Base-by-base conservation (phyloP, 2,329 filamentous ascomycete species). In the Ophiostoma sp. region DNA sequence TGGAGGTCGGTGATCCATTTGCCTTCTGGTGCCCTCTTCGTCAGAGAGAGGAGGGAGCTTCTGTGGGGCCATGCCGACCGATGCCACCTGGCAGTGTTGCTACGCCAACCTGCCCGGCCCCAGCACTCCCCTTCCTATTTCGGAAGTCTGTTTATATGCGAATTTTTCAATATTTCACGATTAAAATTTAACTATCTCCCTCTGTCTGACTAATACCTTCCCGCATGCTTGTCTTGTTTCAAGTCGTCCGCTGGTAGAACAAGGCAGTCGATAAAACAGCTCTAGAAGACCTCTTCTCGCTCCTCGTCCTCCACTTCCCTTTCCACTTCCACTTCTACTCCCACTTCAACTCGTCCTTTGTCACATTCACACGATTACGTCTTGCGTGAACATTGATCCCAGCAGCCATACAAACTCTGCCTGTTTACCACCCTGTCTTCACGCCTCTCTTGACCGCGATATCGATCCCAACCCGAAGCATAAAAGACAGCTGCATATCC, bases 21-120 rank as follows among this genome's bases (percentile, higher is more conserved):
- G 27, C 27, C 27, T 27, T 27, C n/a, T 18, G n/a, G 49, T 7
- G n/a, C 2, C 4, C 42, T 45, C 49, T 12, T n/a, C 6, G 14
- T 18, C 7, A 2, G 45, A 47, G 16, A 47, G 12, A n/a, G 45
- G 47, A 58, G 55, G 11, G 55, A 60, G 27, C 55, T 60, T 60
- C 11, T 60, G 27, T 60, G 55, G 55, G 58, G 7, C 63, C 67
- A 65, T 65, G 42, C 49, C 62, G 63, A 52, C 40, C 67, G 7
- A 65, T 70, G 69, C 69, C 67, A 64, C 60, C 67, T 67, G 65
- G 27, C 42, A 38, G 68, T 44, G 71, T 71, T 72, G 71, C 71
- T 60, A 16, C 11, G 68, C 68, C 66, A 72, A 72, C 71, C 38
- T 2, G 9, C 40, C 52, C 27, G 3, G 55, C 27, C 38, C 58